Base-by-base conservation (phyloP, 1,284 basidiomycete species). In the Ceratobasidium sp. region DNA sequence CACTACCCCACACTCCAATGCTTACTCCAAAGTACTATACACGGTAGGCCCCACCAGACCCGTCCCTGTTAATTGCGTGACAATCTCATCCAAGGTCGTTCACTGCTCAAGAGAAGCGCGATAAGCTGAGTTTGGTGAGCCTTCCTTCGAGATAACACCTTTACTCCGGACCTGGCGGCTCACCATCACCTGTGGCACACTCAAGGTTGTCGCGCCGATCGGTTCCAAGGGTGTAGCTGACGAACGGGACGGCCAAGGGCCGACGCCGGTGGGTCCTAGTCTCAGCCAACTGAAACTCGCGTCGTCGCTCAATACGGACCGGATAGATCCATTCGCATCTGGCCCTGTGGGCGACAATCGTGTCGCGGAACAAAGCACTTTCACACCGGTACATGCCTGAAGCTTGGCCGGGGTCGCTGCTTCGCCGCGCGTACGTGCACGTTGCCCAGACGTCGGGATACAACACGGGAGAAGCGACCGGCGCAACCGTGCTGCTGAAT, bases 21-120 rank as follows among this genome's bases (percentile, higher is more conserved):
- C 86, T 93, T 14, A 81, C 82, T 34, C 94, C 95, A 0, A 87
- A 88, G 73, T 97, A 97, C 82, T 96, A 88, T 82, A 95, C 92
- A 13, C 89, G 59, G 59, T 61, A 61, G n/a, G 27, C 59, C 34
- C 59, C 59, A 31, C 39, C n/a, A 41, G 34, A 4, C 29, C 34
- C 54, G 54, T 6, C 54, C 54, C 54, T 56, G 41, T 37, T 41
- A 66, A 66, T 66, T 53, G 48, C 48, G 64, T 51, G 31, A 34
- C 16, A 48, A 66, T 41, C 64, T 66, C 64, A 66, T 66, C 27
- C 49, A 39, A 54, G 88, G 24, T 87, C 92, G 80, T 95, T 94
- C 80, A 83, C 88, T 16, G 93, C 96, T 79, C 89, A 85, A 24
- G 88, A 93, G 79, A 97, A 96, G 85, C 85, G 82, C 76, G 88